phyloP scores from a whole-genome alignment of 805 yeast species.

The Kodamaea kakaduensis region DNA sequence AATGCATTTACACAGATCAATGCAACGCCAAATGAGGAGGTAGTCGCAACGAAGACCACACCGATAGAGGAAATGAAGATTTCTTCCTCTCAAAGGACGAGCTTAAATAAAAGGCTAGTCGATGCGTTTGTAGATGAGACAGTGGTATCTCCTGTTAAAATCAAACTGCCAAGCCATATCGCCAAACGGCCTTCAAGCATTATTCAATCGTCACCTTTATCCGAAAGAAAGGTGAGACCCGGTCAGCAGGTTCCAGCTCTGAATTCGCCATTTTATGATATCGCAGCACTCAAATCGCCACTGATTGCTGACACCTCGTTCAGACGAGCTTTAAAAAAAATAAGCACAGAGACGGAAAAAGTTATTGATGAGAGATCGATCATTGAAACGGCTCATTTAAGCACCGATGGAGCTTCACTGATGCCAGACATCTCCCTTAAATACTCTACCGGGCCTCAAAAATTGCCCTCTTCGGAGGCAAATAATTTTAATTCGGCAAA shows the following conservation, averaged over 20 bases:
- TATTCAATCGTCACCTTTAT: neutral
- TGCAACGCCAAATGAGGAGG: no score
- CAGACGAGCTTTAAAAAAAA: no score
- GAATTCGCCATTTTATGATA: constrained; percentile 35
- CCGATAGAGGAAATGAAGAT: no score
- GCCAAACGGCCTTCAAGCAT: neutral
- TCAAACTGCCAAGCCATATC: constrained; percentile 6
- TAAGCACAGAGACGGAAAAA: no score
- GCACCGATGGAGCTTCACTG: no score
- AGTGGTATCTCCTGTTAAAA: constrained; percentile 3
- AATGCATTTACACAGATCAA: no score
- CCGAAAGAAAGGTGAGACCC: no score
- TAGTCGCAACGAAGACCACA: no score
- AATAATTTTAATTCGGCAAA: neutral
- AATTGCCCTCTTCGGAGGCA: neutral
- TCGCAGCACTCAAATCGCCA: constrained; percentile 15
- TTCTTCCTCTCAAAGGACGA: neutral
- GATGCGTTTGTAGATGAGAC: constrained; percentile 6
- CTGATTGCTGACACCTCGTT: no score
- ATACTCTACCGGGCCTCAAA: neutral
- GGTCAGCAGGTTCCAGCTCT: constrained; percentile 33
- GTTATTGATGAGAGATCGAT: no score
- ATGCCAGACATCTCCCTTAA: no score
- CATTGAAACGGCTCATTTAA: no score
- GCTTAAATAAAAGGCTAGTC: constrained; percentile 2